These are phyloP conservation scores for Conticribra guillardii DNA, from an alignment of 108 stramenopile genomes.

Conservation along the genomic window DNA sequence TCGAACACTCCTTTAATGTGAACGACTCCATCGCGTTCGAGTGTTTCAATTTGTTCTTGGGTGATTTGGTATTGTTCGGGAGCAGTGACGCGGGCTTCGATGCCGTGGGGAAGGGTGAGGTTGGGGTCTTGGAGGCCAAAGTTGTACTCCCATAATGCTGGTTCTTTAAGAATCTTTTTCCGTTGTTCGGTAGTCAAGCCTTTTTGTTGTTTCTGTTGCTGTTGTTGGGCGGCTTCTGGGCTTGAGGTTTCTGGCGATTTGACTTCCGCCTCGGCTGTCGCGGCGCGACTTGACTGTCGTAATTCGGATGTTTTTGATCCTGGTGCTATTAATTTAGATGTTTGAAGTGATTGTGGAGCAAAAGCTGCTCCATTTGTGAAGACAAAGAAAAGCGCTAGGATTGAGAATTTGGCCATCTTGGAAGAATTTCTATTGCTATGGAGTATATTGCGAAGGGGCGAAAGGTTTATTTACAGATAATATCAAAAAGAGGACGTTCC, in stretches of 20 bases:
- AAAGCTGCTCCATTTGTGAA: neutral
- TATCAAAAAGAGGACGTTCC: neutral
- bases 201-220: neutral
- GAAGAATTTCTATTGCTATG: neutral
- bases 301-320: neutral
- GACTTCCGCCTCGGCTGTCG: too few relatives aligned
- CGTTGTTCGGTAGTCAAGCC: constrained; percentile 22
- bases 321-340: neutral
- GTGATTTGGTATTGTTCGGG: constrained; percentile 76
- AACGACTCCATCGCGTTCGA: constrained; percentile 89
- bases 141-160: constrained; percentile 90
- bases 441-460: neutral
- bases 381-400: neutral
- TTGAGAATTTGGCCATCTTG: constrained; percentile 9
- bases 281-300: neutral
- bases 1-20: constrained; percentile 85
- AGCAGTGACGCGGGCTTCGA: constrained; percentile 58
- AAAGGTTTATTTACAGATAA: neutral
- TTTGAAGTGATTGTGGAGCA: neutral
- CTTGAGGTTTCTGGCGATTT: neutral
- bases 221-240: neutral
- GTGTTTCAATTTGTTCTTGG: constrained; percentile 76
- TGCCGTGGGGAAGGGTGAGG: constrained; percentile 75
- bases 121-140: constrained; percentile 88
- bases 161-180: constrained; percentile 80